Evolutionary conservation across 2,329 filamentous ascomycete species (phyloP), one percentile per base, ranked within the genome.

Genomic region (Epichloe festucae): DNA sequence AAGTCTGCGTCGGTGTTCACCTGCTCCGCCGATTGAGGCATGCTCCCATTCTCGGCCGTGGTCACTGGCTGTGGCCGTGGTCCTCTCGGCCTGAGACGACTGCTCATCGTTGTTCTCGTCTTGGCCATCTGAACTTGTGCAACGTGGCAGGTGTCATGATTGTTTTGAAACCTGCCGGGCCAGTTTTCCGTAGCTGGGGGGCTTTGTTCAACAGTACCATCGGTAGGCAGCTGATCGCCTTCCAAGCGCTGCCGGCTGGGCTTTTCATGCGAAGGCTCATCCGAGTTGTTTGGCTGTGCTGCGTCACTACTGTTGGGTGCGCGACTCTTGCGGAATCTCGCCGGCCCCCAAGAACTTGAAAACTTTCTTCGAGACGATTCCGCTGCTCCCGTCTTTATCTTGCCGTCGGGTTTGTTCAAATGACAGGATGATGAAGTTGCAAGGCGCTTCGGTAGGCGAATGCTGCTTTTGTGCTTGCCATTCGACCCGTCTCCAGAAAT

Each of bases 281-380:
- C 23, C 12, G 15, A 35, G 8, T 34, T 8, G 19, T 35, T 31
- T 17, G 38, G n/a, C 14, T 44, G 27, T n/a, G 14, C 45, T n/a
- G 27, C 34, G 21, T 40, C 48, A n/a, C 36, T 40, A 4, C 21
- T 38, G 17, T 38, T 34, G 12, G 19, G 19, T 5, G 31, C 43
- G 4, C 27, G 52, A 38, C 12, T 50, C 34, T 50, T 50, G 4
- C 44, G 47, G 38, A 49, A 53, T 19, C 48, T 43, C 15, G 48
- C 39, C 34, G 52, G 52, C 6, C 52, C 51, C 52, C 52, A 53
- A 17, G 52, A 50, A 21, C 35, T 46, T 4, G 52, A 50, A 8
- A 50, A 53, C 23, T 53, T 53, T n/a, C 52, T 35, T 8, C 48
- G 35, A 35, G 48, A 15, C 36, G 34, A 36, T 27, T 53, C 44